Evolutionary conservation across 2,329 filamentous ascomycete species (phyloP).

Genomic region (Xylaria hypoxylon): DNA sequence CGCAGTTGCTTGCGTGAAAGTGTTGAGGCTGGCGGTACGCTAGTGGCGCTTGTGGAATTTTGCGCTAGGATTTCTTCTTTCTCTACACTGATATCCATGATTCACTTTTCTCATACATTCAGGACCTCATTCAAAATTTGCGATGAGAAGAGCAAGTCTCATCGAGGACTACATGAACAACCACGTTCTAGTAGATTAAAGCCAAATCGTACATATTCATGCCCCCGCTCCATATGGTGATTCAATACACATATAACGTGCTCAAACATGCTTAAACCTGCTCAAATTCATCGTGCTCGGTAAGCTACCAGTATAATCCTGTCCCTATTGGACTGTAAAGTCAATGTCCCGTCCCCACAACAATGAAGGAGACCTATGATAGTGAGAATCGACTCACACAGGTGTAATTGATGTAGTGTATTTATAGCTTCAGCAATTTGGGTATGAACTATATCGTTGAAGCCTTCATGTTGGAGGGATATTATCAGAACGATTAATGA

Average conservation of each 20-base stretch:
- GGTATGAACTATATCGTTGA: too few species aligned
- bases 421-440: too few species aligned
- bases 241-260: slow-evolving; percentile 7
- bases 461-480: too few species aligned
- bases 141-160: background rate
- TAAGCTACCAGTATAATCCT: background rate
- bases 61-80: slow-evolving; percentile 1
- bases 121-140: background rate
- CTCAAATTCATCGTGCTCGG: background rate
- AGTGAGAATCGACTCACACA: too few species aligned
- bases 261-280: slow-evolving; percentile 24
- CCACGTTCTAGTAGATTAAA: background rate
- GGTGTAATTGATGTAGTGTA: too few species aligned
- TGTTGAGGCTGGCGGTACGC: background rate
- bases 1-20: slow-evolving; percentile 11
- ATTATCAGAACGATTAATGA: too few species aligned
- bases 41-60: background rate
- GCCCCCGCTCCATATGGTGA: slow-evolving; percentile 1
- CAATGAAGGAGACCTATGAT: background rate
- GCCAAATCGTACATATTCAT: background rate
- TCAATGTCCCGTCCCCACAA: too few species aligned
- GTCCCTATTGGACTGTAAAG: background rate
- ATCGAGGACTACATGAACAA: background rate
- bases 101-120: background rate
- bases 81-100: background rate